Evolutionary conservation across 1,284 basidiomycete genomes (phyloP).

Genomic region (Thecaphora thlaspeos): DNA sequence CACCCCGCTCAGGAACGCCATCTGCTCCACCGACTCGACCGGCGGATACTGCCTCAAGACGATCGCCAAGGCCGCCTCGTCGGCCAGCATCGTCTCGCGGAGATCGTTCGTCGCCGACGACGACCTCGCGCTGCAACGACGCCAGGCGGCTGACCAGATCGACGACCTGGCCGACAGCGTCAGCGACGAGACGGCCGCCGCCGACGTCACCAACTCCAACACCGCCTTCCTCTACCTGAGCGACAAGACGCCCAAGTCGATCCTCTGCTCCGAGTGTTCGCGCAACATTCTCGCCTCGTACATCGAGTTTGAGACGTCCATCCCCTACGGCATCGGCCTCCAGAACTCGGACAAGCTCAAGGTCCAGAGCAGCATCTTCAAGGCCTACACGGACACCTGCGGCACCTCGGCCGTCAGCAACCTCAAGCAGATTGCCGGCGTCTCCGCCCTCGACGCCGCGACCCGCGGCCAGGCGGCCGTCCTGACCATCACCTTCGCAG

Average conservation of each 20-base stretch:
- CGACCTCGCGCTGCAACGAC: slow-evolving; percentile 5
- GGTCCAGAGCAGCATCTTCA: slow-evolving; percentile 45
- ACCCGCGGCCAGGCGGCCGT: not conserved
- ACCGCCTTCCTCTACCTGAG: slow-evolving; percentile 51
- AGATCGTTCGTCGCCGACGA: slow-evolving; percentile 5
- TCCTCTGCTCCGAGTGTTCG: slow-evolving; percentile 49
- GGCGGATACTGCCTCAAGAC: slow-evolving; percentile 42
- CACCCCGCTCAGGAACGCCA: slow-evolving; percentile 43
- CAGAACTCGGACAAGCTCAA: slow-evolving; percentile 30
- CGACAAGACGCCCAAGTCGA: slow-evolving; percentile 23
- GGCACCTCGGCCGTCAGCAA: slow-evolving; percentile 23
- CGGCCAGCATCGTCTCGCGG: not conserved
- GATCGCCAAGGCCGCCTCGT: slow-evolving; percentile 29
- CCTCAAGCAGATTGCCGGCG: slow-evolving; percentile 42
- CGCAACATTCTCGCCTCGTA: slow-evolving; percentile 44
- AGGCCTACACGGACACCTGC: slow-evolving; percentile 33
- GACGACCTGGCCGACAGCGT: slow-evolving; percentile 7
- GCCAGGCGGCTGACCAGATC: slow-evolving; percentile 12
- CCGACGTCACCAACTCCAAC: slow-evolving; percentile 23
- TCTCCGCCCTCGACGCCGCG: slow-evolving; percentile 29
- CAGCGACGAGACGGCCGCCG: slow-evolving; percentile 11
- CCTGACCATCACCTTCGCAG: slow-evolving; percentile 3
- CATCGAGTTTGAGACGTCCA: slow-evolving; percentile 49
- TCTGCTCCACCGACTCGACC: slow-evolving; percentile 40
- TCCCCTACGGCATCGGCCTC: slow-evolving; percentile 50